Base-by-base conservation (phyloP, 2,329 filamentous ascomycete species). In the Meredithiella fracta region DNA sequence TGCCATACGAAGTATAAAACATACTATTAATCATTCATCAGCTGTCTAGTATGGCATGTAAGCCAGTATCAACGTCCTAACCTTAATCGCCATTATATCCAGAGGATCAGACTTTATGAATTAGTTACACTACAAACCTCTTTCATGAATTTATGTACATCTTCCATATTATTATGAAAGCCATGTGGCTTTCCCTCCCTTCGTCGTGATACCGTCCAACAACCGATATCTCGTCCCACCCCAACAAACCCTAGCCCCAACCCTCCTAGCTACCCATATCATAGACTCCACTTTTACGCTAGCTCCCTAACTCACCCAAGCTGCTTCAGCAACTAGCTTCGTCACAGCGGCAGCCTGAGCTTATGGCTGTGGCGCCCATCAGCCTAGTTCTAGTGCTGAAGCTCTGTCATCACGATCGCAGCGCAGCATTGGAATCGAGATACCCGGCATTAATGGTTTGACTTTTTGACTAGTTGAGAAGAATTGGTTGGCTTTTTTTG, bases 301-400 rank as follows among this genome's bases (percentile, higher is more conserved):
- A 47, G 50, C 55, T 49, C 49, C 42, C 38, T 57, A 57, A 47
- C 29, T 22, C 44, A 37, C 17, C 53, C 6, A 9, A 57, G 34
- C 55, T 56, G 26, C 17, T 42, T 20, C 42, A 53, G 17, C 47
- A 29, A 52, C n/a, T n/a, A 64, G 62, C 62, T 64, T 64, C 63
- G 63, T 64, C 62, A 64, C 62, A 63, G 60, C 62, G 63, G 63
- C 59, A 63, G 63, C 63, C 63, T 64, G 61, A 62, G 53, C 52
- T 56, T 51, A 54, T 58, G 58, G 58, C 57, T 59, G 53, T 56
- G 54, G 52, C 47, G 60, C 51, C 47, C 31, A 49, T 47, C 55
- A 53, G 55, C 55, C 55, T 57, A 50, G 25, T 42, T 44, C 17
- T 20, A 26, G 11, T 11, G 20, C 37, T 47, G 20, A 25, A 38